Conservation (phyloP, 2,329 filamentous ascomycete species). For the Cladosporium sp. region DNA sequence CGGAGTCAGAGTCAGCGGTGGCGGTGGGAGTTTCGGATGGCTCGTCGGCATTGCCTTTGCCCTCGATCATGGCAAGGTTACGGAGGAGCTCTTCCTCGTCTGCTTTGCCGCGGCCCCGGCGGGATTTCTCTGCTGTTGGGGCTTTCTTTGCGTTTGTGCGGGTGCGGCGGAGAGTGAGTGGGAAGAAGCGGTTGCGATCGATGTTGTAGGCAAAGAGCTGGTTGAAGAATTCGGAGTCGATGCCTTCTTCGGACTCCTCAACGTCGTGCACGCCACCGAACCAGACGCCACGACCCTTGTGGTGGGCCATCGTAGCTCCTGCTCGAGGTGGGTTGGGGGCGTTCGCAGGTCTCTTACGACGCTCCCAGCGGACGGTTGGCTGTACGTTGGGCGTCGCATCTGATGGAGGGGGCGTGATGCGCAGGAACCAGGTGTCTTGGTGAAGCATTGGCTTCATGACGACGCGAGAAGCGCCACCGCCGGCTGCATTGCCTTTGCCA, state of each 20-base stretch:
- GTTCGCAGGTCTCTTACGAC: slow-evolving; percentile 87
- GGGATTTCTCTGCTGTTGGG: slow-evolving; percentile 48
- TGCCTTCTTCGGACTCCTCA: slow-evolving; percentile 61
- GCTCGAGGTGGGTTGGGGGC: slow-evolving; percentile 77
- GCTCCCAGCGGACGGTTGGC: slow-evolving; percentile 83
- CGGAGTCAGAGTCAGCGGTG: slow-evolving; percentile 36
- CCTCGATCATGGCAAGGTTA: slow-evolving; percentile 81
- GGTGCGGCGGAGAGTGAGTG: slow-evolving; percentile 69
- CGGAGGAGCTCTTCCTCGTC: slow-evolving; percentile 86
- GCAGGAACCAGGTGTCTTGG: slow-evolving; percentile 90
- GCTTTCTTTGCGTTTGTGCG: slow-evolving; percentile 52
- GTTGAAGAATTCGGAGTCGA: slow-evolving; percentile 97
- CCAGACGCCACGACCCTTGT: slow-evolving; percentile 86
- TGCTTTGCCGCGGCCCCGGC: slow-evolving; percentile 74
- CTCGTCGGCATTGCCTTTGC: slow-evolving; percentile 54
- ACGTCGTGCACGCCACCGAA: slow-evolving; percentile 82
- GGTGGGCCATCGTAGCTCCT: slow-evolving; percentile 88
- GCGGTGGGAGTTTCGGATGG: slow-evolving; percentile 13
- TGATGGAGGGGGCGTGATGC: slow-evolving; percentile 66
- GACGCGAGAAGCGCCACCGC: slow-evolving; percentile 43
- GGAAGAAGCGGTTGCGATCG: slow-evolving; percentile 92
- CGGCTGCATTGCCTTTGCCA: slow-evolving; percentile 39
- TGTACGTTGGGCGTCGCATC: slow-evolving; percentile 63
- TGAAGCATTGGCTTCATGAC: slow-evolving; percentile 83
- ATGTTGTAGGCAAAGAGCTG: slow-evolving; percentile 89